Percentiles rank a stretch among this genome's conserved stretches.
Evolutionary conservation across 179 eudicot species (phyloP).

Genomic region (Silene noctiflora): DNA sequence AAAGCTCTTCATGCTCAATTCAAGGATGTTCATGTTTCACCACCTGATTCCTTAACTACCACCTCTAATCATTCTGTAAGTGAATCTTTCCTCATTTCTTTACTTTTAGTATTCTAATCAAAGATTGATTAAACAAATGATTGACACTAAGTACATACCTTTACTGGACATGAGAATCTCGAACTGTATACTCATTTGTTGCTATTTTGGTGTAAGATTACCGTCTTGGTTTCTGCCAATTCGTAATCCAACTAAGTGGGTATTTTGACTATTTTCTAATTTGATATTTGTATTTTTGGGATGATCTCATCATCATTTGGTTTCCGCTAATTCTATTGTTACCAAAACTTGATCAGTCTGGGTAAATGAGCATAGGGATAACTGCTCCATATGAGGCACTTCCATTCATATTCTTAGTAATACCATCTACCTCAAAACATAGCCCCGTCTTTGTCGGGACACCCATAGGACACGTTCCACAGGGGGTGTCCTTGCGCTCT

Average conservation of each 20-base stretch:
- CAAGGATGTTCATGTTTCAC: neutral
- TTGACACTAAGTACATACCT: too few species aligned
- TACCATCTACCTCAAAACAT: neutral
- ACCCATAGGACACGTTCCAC: too few species aligned
- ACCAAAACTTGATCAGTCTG: neutral
- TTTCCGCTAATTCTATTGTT: neutral
- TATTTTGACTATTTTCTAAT: too few species aligned
- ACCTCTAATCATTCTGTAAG: neutral
- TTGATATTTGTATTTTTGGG: too few species aligned
- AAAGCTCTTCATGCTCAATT: constrained; percentile 17
- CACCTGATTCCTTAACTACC: neutral
- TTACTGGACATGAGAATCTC: too few species aligned
- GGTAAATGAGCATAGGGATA: neutral
- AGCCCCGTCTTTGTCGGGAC: too few species aligned
- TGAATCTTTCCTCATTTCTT: neutral
- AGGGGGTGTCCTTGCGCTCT: too few species aligned
- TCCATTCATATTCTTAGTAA: neutral
- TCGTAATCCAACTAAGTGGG: neutral
- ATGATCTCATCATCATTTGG: neutral
- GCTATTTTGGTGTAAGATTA: neutral
- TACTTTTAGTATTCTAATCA: neutral
- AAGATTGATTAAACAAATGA: too few species aligned
- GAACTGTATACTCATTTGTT: too few species aligned
- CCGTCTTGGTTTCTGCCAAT: too few species aligned
- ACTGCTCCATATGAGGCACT: neutral